These are phyloP conservation scores for Tilletia horrida DNA, from an alignment of 1,284 basidiomycete species.

Conservation along the genomic window DNA sequence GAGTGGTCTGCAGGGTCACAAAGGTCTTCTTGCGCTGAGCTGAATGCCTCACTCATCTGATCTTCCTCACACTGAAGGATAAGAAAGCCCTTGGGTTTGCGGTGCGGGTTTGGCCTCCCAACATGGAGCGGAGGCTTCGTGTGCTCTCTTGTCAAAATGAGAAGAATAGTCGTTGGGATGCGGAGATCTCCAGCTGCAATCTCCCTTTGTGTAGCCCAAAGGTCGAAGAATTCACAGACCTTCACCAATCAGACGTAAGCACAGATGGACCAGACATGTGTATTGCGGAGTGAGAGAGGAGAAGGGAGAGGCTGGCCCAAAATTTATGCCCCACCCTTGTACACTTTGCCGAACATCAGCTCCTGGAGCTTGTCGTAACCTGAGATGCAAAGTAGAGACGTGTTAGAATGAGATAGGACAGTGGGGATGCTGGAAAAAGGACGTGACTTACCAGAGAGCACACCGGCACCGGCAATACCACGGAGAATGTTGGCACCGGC, in stretches of 20 bases:
- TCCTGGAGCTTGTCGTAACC: constrained; percentile 73
- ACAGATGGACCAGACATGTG: background rate
- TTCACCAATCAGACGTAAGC: background rate
- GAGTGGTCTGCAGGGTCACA: too few species aligned
- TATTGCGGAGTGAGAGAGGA: background rate
- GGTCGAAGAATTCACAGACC: too few species aligned
- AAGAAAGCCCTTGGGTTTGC: too few species aligned
- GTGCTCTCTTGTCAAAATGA: too few species aligned
- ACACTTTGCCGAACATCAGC: constrained; percentile 56
- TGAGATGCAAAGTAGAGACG: background rate
- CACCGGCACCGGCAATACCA: constrained; percentile 97
- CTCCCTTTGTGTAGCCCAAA: too few species aligned
- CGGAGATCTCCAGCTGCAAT: too few species aligned
- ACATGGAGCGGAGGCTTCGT: too few species aligned
- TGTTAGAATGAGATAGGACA: background rate
- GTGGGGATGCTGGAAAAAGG: constrained; percentile 60
- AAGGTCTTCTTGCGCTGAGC: too few species aligned
- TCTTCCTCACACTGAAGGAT: too few species aligned
- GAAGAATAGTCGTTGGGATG: too few species aligned
- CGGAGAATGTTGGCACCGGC: constrained; percentile 96
- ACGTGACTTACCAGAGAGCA: constrained; percentile 66
- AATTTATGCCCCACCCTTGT: constrained; percentile 22
- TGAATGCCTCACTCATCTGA: too few species aligned
- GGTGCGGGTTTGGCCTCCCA: too few species aligned
- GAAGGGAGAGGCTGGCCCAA: background rate